Evolutionary conservation across 2,329 filamentous ascomycete species (phyloP), one percentile per base, ranked within the genome.

Genomic region (Neofusicoccum kwambonambiense): DNA sequence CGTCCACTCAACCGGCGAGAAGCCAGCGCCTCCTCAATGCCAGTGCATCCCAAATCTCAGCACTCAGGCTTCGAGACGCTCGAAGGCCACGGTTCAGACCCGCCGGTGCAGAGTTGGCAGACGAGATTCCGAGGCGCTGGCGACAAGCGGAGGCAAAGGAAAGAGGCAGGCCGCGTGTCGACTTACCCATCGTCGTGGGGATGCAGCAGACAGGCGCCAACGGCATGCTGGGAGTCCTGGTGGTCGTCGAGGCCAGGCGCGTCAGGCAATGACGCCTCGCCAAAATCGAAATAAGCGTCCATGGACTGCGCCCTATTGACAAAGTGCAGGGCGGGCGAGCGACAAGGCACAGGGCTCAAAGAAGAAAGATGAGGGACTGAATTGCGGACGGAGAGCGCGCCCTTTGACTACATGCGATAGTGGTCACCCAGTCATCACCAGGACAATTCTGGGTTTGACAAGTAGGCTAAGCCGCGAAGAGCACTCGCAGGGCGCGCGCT

Each of bases 211-310:
- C 72, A 74, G 2, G 64, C 52, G 4, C 65, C 65, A 35, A 63
- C 63, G 31, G 65, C 54, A 34, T 45, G 64, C 27, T 66, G 64
- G 37, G 39, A 61, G 56, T 65, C 60, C 6, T 49, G 44, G 27
- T 8, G 70, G 64, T 62, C 71, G 67, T 31, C 67, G 31, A 31
- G 11, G 19, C 8, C 31, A 15, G 62, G 62, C 50, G 64, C 60
- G 66, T 75, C 71, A 44, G 74, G 68, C 65, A 74, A 70, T 39
- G 74, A 69, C n/a, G 76, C 74, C 66, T 77, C 73, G n/a, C 72
- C 72, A 58, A 78, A 78, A 68, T 78, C 76, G 69, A 78, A 77
- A 67, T 74, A 77, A 56, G 75, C 72, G 12, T 70, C 71, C 71
- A 78, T 76, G 62, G 76, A 72, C 41, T 75, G 47, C 45, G 49